Percentiles rank a stretch among this genome's conserved stretches.
phyloP scores from a whole-genome alignment of 1,284 basidiomycete species.

The Cryptococcus sp. region DNA sequence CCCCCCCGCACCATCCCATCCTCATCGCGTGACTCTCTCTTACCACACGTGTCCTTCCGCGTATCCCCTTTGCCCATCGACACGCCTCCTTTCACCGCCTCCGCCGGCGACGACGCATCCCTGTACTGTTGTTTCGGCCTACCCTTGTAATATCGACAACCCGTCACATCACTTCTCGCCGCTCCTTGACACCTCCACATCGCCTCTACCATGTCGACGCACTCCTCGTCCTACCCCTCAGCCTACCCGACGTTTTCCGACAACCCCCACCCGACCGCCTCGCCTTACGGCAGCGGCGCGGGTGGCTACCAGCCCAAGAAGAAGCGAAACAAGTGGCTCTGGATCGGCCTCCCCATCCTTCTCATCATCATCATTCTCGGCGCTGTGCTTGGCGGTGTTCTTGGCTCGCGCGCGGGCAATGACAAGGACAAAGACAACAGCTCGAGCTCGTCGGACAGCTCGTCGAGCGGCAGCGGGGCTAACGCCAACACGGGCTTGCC shows the following conservation, averaged over 20 bases:
- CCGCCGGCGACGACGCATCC: too few species aligned
- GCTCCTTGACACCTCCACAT: not conserved
- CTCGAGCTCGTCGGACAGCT: slow-evolving; percentile 5
- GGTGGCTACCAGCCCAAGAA: slow-evolving; percentile 30
- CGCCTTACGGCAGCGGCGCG: slow-evolving; percentile 21
- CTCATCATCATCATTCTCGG: slow-evolving; percentile 65
- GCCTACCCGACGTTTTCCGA: slow-evolving; percentile 44
- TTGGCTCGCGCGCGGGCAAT: slow-evolving; percentile 58
- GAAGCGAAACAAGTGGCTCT: slow-evolving; percentile 47
- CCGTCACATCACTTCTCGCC: not conserved
- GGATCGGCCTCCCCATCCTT: slow-evolving; percentile 49
- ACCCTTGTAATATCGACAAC: not conserved
- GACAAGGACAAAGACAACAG: slow-evolving; percentile 49
- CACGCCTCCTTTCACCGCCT: too few species aligned
- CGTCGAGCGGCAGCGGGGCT: slow-evolving; percentile 6
- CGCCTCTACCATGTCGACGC: not conserved
- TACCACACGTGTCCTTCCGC: not conserved
- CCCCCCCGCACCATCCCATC: not conserved
- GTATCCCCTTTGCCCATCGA: not conserved
- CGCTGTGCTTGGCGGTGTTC: slow-evolving; percentile 72
- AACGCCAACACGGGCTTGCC: slow-evolving; percentile 35
- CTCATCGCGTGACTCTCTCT: not conserved
- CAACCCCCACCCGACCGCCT: slow-evolving; percentile 39
- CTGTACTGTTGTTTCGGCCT: not conserved
- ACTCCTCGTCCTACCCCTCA: slow-evolving; percentile 1